Evolutionary conservation across 2,329 filamentous ascomycete genomes (phyloP).

Genomic region (Chrysoporthe puriensis): DNA sequence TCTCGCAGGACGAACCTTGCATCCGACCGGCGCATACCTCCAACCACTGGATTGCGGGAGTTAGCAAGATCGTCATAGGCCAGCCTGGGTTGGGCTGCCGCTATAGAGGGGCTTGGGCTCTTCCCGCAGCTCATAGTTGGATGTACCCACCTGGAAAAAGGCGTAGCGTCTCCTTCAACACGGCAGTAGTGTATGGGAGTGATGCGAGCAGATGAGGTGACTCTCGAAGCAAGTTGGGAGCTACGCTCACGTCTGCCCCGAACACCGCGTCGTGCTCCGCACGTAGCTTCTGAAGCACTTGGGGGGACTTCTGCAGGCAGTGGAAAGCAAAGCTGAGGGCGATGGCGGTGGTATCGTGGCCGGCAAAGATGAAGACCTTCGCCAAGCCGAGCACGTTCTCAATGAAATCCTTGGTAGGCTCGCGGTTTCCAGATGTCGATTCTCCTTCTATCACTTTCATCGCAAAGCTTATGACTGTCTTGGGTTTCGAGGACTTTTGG

Average conservation of each 20-base stretch:
- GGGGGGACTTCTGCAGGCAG: constrained; percentile 33
- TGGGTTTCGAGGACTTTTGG: constrained; percentile 25
- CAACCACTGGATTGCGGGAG: constrained; percentile 44
- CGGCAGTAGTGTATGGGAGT: constrained; percentile 54
- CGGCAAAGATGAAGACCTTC: constrained; percentile 36
- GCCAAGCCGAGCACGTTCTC: constrained; percentile 26
- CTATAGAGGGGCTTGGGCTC: no score
- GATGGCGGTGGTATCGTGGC: constrained; percentile 26
- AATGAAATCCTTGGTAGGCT: constrained; percentile 10
- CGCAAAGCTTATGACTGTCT: constrained; percentile 34
- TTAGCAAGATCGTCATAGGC: neutral
- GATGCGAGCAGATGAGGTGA: constrained; percentile 51
- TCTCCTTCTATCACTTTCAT: constrained; percentile 30
- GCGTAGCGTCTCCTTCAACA: constrained; percentile 58
- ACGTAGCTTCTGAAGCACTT: constrained; percentile 31
- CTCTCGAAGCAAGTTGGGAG: constrained; percentile 41
- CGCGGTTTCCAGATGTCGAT: neutral
- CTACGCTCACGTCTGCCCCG: constrained; percentile 35
- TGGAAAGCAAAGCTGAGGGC: constrained; percentile 18
- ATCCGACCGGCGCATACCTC: constrained; percentile 40
- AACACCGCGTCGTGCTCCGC: constrained; percentile 37
- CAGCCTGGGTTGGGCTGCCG: no score
- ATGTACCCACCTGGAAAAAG: constrained; percentile 38
- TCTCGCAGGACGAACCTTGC: constrained; percentile 42
- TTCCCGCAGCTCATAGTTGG: neutral